phyloP scores from a whole-genome alignment of 2,329 filamentous ascomycete species.

The Cladosporium sphaerospermum region DNA sequence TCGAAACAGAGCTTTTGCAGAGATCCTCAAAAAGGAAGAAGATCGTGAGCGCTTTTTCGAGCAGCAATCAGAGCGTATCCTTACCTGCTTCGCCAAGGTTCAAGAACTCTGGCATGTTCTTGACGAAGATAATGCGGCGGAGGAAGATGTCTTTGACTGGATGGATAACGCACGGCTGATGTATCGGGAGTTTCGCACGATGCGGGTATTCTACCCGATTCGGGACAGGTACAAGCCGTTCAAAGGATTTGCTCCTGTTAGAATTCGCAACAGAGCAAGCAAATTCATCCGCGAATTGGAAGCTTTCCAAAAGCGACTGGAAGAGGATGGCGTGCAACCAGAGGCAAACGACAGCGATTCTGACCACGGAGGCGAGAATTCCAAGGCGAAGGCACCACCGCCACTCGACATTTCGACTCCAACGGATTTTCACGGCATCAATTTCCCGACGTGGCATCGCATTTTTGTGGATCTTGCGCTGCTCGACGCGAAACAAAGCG shows the following conservation, averaged over 20 bases:
- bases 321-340: slow-evolving; percentile 28
- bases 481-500: slow-evolving; percentile 61
- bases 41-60: slow-evolving; percentile 15
- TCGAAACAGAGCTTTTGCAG: slow-evolving; percentile 4
- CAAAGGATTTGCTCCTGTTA: slow-evolving; percentile 30
- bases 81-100: slow-evolving; percentile 33
- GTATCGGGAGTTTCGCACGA: slow-evolving; percentile 54
- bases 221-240: slow-evolving; percentile 45
- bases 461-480: slow-evolving; percentile 85
- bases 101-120: slow-evolving; percentile 36
- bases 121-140: slow-evolving; percentile 40
- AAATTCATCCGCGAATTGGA: slow-evolving; percentile 25
- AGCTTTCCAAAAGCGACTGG: slow-evolving; percentile 37
- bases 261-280: slow-evolving; percentile 1
- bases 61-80: slow-evolving; percentile 17
- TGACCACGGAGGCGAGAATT: slow-evolving; percentile 16
- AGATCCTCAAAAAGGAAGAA: slow-evolving; percentile 11
- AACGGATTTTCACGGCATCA: slow-evolving; percentile 65
- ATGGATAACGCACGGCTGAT: slow-evolving; percentile 53
- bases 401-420: slow-evolving; percentile 31
- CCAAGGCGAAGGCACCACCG: slow-evolving; percentile 11
- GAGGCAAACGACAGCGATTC: slow-evolving; percentile 10
- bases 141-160: slow-evolving; percentile 49
- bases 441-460: slow-evolving; percentile 80
- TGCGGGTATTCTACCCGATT: slow-evolving; percentile 53